Evolutionary conservation across 2,329 filamentous ascomycete species (phyloP).

Genomic region (Aspergillus sojae): DNA sequence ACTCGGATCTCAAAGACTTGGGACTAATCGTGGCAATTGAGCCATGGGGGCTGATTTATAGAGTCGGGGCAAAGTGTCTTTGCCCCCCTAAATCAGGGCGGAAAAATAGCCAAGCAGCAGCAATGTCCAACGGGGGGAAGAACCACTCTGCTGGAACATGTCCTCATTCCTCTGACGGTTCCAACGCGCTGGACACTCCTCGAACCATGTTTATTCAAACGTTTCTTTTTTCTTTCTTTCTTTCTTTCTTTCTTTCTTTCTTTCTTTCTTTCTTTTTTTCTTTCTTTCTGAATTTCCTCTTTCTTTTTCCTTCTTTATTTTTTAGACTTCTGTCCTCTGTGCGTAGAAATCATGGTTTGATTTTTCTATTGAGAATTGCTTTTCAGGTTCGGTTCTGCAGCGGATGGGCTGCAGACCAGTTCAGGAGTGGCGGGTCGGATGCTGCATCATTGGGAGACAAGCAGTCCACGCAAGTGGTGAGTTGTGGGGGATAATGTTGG

Average conservation of each 20-base stretch:
- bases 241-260: too few species aligned
- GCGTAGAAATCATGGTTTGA: background rate
- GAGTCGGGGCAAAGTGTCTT: background rate
- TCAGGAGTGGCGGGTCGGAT: constrained; percentile 34
- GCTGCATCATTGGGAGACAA: constrained; percentile 31
- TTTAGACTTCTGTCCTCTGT: background rate
- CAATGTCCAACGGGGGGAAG: constrained; percentile 6
- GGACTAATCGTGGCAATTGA: background rate
- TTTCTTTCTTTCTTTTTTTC: background rate
- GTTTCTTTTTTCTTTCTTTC: background rate
- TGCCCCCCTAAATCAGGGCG: constrained; percentile 6
- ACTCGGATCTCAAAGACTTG: background rate
- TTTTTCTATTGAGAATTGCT: constrained; percentile 15
- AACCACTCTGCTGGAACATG: constrained; percentile 21
- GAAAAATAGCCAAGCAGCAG: constrained; percentile 5
- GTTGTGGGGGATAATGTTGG: constrained; percentile 10
- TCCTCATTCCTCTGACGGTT: constrained; percentile 13
- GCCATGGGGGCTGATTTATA: constrained; percentile 5
- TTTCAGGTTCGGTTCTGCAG: constrained; percentile 17
- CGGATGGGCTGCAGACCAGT: constrained; percentile 26
- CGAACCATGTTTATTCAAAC: constrained; percentile 4
- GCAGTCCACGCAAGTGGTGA: constrained; percentile 17
- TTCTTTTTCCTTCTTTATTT: constrained; percentile 4
- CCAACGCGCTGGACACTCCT: constrained; percentile 14
- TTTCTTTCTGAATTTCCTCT: constrained; percentile 7